Evolutionary conservation across 2,329 filamentous ascomycete species (phyloP), one percentile per base, ranked within the genome.

Genomic region (Diplodia sapinea): DNA sequence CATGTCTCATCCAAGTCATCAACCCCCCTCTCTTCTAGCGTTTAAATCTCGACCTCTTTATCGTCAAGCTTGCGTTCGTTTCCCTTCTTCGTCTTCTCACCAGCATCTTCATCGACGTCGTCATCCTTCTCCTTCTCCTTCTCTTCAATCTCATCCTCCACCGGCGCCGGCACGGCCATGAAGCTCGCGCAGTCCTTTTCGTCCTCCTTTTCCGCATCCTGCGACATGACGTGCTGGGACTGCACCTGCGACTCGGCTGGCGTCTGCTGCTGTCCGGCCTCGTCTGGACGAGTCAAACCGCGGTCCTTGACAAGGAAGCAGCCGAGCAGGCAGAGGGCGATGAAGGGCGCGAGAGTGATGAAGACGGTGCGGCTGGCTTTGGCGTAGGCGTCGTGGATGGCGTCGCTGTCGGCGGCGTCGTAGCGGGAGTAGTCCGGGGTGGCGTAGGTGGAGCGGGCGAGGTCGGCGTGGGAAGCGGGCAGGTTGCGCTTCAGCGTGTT

Each of bases 401-500:
- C 57, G 7, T 67, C 65, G 36, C 50, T 38, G 26, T 67, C 65
- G 23, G 36, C 57, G 9, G 15, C 15, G 50, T 38, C 47, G 38
- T 63, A 62, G 7, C 5, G 33, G 4, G 12, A 6, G 9, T 65
- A 68, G 13, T 68, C 61, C 7, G 66, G 66, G 2, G 61, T 65
- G 23, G 66, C 36, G 38, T 68, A 69, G 4, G 65, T 59, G 15
- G 57, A 68, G 20, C 23, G 23, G 15, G 68, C 65, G 1, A 69
- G 59, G 40, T 36, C 36, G 33, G 68, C 51, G 49, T 31, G 65
- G 7, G n/a, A n/a, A 3, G 23, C 59, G 7, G 70, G 70, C 38
- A 72, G 40, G 29, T 64, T 33, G 5, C 15, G 5, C 38, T 67
- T 81, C 5, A 84, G 73, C n/a, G 79, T 76, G 26, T 72, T 70